Evolutionary conservation across 1,284 basidiomycete genomes (phyloP).

Genomic region (Pseudozyma thailandica): DNA sequence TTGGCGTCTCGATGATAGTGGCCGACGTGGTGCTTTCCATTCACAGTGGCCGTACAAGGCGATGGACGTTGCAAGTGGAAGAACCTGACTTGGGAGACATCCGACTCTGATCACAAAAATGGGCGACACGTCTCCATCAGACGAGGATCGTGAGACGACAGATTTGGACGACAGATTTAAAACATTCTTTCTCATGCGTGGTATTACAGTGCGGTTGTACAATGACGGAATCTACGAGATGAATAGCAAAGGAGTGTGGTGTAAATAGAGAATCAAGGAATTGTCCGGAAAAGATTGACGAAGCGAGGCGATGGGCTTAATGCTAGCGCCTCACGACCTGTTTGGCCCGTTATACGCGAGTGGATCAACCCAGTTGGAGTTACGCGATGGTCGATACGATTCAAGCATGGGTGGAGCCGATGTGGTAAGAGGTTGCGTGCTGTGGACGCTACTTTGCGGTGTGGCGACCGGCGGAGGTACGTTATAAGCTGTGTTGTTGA

Average conservation of each 20-base stretch:
- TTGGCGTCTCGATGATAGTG: too few relatives aligned
- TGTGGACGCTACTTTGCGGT: conserved; percentile 13
- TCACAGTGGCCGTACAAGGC: too few relatives aligned
- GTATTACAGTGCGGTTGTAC: background rate
- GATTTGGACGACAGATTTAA: too few relatives aligned
- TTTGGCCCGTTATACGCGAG: background rate
- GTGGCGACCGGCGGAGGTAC: conserved; percentile 19
- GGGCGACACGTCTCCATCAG: too few relatives aligned
- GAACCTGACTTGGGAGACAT: too few relatives aligned
- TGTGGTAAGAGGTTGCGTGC: background rate
- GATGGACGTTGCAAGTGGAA: too few relatives aligned
- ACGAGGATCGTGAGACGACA: too few relatives aligned
- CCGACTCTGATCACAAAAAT: too few relatives aligned
- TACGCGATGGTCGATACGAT: background rate
- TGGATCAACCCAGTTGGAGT: conserved; percentile 1
- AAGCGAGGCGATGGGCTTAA: background rate
- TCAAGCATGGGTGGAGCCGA: background rate
- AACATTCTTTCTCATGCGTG: too few relatives aligned
- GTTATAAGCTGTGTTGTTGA: conserved; percentile 21
- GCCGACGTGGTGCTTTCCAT: too few relatives aligned
- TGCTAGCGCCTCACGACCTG: background rate
- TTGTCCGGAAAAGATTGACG: background rate
- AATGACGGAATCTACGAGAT: background rate
- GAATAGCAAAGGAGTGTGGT: background rate
- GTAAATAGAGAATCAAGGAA: background rate